Base-by-base conservation (phyloP, 192 early-diverging fungal genomes). In the Ambispora gerdemannii region DNA sequence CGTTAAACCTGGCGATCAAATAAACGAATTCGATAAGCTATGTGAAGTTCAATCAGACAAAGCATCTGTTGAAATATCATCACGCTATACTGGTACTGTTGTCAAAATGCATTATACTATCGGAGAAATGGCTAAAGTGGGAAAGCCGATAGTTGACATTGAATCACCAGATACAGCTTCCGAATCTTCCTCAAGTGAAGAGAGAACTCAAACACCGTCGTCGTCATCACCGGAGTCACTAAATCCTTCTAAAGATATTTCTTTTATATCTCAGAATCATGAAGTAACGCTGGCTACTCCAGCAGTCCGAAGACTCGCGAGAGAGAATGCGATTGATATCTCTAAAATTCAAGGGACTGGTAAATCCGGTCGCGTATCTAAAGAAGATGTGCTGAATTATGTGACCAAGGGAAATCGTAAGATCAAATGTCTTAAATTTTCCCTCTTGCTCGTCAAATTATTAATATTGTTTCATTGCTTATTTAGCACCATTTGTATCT, bases 11-110 rank as follows among this genome's bases (percentile, higher is more conserved):
- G 97, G 97, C 67, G 89, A 93, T 75, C 81, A 77, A 53, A 89
- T 98, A 22, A 81, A 85, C 22, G 92, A 97, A 86, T 98, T 98
- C 78, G 87, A 94, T 70, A 91, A 90, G 76, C 89, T 98, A 43
- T 96, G 94, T 74, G 97, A 98, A 72, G 95, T 98, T 28, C 95
- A 97, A 64, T 95, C 93, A 13, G 97, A 98, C 80, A 98, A 98
- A 83, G 97, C 97, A 10, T 90, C 97, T n/a, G 97, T 96, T 8
- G 95, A 98, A 79, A 97, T 98, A 78, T 94, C 97, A 22, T 96
- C 94, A 24, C 87, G 97, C 7, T 98, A 88, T 73, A 91, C 95
- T 67, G 97, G 97, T 49, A 83, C 81, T 17, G 82, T 98, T 50
- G 81, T 74, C 19, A 88, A 92, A 67, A 81, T 98, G 3, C 77